phyloP scores from a whole-genome alignment of 2,329 filamentous ascomycete genomes.

The Balansia obtecta region DNA sequence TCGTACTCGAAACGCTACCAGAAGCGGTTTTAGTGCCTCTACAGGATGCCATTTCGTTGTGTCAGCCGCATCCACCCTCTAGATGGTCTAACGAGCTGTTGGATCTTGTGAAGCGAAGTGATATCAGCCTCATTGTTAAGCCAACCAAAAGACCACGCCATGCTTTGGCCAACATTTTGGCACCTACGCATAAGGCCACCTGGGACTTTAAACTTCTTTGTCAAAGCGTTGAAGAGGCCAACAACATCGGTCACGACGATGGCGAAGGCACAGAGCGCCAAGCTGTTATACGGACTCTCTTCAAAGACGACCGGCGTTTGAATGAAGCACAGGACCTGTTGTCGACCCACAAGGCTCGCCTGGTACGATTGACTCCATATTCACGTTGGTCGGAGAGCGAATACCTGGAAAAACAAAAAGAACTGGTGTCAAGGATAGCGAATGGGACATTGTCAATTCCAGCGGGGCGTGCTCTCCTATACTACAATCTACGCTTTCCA shows the following conservation, averaged over 20 bases:
- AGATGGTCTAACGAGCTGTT: constrained; percentile 63
- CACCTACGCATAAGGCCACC: constrained; percentile 51
- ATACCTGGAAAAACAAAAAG: constrained; percentile 84
- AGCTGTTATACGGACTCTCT: constrained; percentile 72
- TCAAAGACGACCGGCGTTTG: constrained; percentile 81
- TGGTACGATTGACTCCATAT: constrained; percentile 64
- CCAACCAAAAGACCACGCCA: constrained; percentile 20
- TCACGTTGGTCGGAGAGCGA: constrained; percentile 75
- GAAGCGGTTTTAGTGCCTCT: constrained; percentile 72
- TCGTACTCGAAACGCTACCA: constrained; percentile 69
- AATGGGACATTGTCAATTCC: constrained; percentile 81
- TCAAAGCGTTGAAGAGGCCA: constrained; percentile 47
- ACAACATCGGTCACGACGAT: constrained; percentile 54
- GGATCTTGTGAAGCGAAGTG: constrained; percentile 66
- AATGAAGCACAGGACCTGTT: constrained; percentile 75
- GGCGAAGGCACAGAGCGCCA: constrained; percentile 75
- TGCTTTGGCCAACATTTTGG: constrained; percentile 27
- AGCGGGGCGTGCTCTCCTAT: constrained; percentile 73
- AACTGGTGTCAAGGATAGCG: constrained; percentile 75
- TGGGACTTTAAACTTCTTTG: constrained; percentile 75
- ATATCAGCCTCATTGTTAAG: constrained; percentile 57
- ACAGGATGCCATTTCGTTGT: constrained; percentile 72
- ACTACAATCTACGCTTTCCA: constrained; percentile 78
- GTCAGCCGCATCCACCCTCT: constrained; percentile 69
- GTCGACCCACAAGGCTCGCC: constrained; percentile 70